Conservation (phyloP, 768 basidiomycete genomes). For the Boletus rubropictus region DNA sequence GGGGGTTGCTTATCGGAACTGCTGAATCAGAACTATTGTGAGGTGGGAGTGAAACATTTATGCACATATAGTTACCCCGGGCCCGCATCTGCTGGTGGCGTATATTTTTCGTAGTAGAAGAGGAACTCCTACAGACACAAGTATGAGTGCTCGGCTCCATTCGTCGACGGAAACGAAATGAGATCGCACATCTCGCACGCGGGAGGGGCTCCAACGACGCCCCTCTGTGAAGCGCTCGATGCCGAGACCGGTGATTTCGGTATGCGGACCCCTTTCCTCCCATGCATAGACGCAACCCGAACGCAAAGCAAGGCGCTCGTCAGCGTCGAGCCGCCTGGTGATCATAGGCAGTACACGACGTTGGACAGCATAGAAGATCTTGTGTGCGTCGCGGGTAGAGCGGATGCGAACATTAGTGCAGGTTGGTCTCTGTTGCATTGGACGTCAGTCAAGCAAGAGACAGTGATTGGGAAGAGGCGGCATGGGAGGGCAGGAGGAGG, state of each 20-base stretch:
- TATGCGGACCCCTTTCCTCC: conserved; percentile 72
- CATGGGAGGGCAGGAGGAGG: conserved; percentile 13
- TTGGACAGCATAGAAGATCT: conserved; percentile 70
- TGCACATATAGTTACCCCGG: conserved; percentile 32
- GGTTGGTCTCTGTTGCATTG: conserved; percentile 64
- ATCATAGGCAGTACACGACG: conserved; percentile 63
- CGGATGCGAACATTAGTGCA: conserved; percentile 69
- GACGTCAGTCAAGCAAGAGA: conserved; percentile 3
- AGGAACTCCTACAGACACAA: conserved; percentile 61
- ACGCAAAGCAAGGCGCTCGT: conserved; percentile 56
- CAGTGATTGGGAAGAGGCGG: conserved; percentile 11
- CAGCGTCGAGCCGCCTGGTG: conserved; percentile 69
- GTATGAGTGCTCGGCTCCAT: conserved; percentile 10
- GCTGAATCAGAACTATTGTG: conserved; percentile 20
- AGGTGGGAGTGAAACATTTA: conserved; percentile 3
- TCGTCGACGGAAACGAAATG: conserved; percentile 1
- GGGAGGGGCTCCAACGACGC: conserved; percentile 74
- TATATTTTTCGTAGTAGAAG: conserved; percentile 77
- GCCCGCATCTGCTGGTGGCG: conserved; percentile 41
- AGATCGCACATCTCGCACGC: conserved; percentile 67
- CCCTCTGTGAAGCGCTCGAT: conserved; percentile 87
- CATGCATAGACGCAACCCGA: conserved; percentile 48
- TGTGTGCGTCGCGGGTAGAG: conserved; percentile 72
- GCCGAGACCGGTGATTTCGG: conserved; percentile 70
- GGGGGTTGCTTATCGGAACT: conserved; percentile 46